phyloP scores from a whole-genome alignment of 139 green algal genomes.

The Zygnema cylindricum region DNA sequence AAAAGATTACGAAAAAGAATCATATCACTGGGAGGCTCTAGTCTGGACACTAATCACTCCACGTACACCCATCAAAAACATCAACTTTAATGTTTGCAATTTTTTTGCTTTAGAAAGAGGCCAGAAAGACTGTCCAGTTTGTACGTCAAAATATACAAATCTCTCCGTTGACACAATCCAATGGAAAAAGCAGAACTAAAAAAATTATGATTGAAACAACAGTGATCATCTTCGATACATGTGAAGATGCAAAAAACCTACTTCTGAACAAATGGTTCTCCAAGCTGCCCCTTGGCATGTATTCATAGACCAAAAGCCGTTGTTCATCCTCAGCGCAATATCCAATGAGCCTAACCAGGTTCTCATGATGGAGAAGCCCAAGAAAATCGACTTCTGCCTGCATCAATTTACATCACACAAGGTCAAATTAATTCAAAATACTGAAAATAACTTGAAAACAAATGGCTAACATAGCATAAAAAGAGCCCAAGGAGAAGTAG shows the following conservation, averaged over 20 bases:
- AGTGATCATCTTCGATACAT: too few species aligned
- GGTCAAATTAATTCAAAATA: background rate
- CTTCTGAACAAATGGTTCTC: slow-evolving; percentile 52
- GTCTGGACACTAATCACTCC: too few species aligned
- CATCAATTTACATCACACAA: background rate
- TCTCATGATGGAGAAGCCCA: slow-evolving; percentile 40
- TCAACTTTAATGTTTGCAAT: too few species aligned
- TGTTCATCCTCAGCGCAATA: slow-evolving; percentile 58
- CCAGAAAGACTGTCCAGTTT: too few species aligned
- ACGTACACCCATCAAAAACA: too few species aligned
- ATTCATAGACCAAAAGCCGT: slow-evolving; percentile 60
- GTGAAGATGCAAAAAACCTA: slow-evolving; percentile 11
- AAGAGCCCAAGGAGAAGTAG: background rate
- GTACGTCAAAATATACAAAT: too few species aligned
- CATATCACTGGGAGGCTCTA: background rate
- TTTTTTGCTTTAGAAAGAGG: too few species aligned
- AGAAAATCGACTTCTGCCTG: slow-evolving; percentile 56
- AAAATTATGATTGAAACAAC: too few species aligned
- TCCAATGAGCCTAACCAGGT: slow-evolving; percentile 56
- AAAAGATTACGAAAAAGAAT: too few species aligned
- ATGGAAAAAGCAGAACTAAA: too few species aligned
- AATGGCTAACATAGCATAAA: background rate
- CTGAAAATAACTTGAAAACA: background rate
- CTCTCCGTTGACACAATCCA: too few species aligned
- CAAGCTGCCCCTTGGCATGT: slow-evolving; percentile 54